These are phyloP conservation scores for Platismatia glauca DNA, from an alignment of 495 filamentous ascomycete genomes.

Conservation along the genomic window DNA sequence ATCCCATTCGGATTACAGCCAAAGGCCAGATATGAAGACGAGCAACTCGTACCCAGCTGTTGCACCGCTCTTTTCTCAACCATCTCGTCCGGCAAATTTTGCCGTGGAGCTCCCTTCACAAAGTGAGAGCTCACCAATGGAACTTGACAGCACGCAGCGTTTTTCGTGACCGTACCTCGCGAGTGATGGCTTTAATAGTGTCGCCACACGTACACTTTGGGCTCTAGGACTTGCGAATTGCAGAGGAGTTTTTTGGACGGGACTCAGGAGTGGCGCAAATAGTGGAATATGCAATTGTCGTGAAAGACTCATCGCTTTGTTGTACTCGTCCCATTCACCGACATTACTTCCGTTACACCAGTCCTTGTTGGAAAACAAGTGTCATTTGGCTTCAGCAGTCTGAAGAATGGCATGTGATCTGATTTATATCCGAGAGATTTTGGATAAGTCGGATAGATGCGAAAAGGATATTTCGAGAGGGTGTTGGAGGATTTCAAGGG, in stretches of 20 bases:
- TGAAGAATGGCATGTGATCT: background rate
- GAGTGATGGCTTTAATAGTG: background rate
- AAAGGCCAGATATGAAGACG: background rate
- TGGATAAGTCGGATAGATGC: background rate
- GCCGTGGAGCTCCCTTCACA: constrained; percentile 8
- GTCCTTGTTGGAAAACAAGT: too few relatives aligned
- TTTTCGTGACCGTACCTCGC: background rate
- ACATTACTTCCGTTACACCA: background rate
- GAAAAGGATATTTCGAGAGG: background rate
- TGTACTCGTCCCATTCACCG: background rate
- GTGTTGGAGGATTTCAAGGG: background rate
- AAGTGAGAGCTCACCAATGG: background rate
- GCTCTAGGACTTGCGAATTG: background rate
- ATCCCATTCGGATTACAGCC: background rate
- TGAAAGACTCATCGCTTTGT: background rate
- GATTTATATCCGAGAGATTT: background rate
- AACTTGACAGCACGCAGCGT: constrained; percentile 1
- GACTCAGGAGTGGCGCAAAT: background rate
- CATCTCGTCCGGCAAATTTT: constrained; percentile 2
- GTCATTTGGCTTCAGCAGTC: background rate
- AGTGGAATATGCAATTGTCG: background rate
- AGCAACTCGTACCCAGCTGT: background rate
- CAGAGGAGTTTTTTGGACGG: background rate
- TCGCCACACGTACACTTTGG: background rate
- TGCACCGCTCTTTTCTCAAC: background rate